Base-by-base conservation (phyloP, 352 stramenopile species). In the Pythium coloratum region DNA sequence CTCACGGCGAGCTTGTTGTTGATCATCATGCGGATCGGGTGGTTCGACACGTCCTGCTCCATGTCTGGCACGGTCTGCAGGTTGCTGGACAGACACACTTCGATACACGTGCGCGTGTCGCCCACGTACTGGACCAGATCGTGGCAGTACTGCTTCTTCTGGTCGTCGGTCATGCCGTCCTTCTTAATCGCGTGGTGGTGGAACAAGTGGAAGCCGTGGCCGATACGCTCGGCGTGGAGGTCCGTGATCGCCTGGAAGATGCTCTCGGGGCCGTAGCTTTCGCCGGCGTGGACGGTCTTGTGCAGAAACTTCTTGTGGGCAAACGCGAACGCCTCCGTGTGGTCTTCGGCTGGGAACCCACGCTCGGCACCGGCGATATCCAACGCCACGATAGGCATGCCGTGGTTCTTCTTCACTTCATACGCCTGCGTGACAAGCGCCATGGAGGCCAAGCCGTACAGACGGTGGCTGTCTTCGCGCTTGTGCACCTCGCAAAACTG, bases 21-120 rank as follows among this genome's bases (percentile, higher is more conserved):
- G 49, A 96, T 80, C 88, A 97, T 96, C 20, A 87, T 68, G 9
- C 81, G 81, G 47, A 94, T 75, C 36, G 88, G 86, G 66, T 97
- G 90, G 30, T 75, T 83, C 62, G 66, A 79, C 30, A 81, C 72
- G 75, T 96, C 85, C 34, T 84, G 78, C 54, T 90, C 42, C 69
- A 97, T 76, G n/a, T 82, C 78, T 2, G 88, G 88, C 24, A 86
- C 76, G 2, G 89, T 97, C 75, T 97, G 89, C 62, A 95, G 67
- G 69, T 97, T 97, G 67, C 85, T 95, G 24, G 81, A 94, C 49
- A 97, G 62, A 61, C 89, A 97, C 34, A 97, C 87, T 59, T 97
- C 89, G 18, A 97, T 67, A 66, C 86, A 94, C 61, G 85, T 95
- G 38, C 88, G 78, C 34, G 77, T 82, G 56, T 94, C 84, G 67